A percentile compares a stretch with the other conserved stretches of the same genome.
Conservation (phyloP, 2,329 filamentous ascomycete genomes). For the Camptophora hylomeconis region DNA sequence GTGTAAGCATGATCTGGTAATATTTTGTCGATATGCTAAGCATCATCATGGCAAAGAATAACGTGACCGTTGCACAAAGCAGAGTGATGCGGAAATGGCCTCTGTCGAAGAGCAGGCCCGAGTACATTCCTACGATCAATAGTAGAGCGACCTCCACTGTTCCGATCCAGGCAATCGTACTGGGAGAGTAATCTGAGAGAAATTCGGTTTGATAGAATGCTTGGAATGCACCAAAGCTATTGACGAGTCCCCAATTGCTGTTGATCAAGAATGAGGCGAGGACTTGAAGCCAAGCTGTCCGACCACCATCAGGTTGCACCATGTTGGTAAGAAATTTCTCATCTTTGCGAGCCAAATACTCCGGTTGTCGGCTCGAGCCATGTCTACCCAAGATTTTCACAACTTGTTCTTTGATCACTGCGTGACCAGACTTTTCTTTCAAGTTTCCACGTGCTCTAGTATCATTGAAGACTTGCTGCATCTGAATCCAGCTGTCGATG, state of each 20-base stretch:
- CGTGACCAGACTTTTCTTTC: too few species aligned
- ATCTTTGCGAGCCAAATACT: conserved; percentile 4
- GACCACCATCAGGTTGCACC: not conserved
- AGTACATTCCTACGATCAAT: conserved; percentile 36
- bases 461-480: too few species aligned
- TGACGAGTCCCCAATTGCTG: conserved; percentile 16
- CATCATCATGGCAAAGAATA: conserved; percentile 16
- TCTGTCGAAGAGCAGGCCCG: conserved; percentile 40
- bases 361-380: too few species aligned
- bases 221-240: conserved; percentile 17
- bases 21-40: conserved; percentile 29
- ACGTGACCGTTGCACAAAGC: conserved; percentile 7
- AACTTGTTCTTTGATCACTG: too few species aligned
- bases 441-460: too few species aligned
- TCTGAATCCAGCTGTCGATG: too few species aligned
- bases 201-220: conserved; percentile 14
- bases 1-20: conserved; percentile 40
- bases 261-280: conserved; percentile 15
- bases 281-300: conserved; percentile 14
- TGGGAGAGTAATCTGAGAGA: conserved; percentile 24
- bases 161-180: conserved; percentile 40
- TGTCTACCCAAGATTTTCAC: too few species aligned
- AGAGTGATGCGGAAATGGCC: too few species aligned
- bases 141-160: conserved; percentile 39
- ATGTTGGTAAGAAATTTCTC: conserved; percentile 11